These are phyloP conservation scores for Adansonia rubrostipa DNA, from an alignment of 441 rosid genomes.

Conservation along the genomic window DNA sequence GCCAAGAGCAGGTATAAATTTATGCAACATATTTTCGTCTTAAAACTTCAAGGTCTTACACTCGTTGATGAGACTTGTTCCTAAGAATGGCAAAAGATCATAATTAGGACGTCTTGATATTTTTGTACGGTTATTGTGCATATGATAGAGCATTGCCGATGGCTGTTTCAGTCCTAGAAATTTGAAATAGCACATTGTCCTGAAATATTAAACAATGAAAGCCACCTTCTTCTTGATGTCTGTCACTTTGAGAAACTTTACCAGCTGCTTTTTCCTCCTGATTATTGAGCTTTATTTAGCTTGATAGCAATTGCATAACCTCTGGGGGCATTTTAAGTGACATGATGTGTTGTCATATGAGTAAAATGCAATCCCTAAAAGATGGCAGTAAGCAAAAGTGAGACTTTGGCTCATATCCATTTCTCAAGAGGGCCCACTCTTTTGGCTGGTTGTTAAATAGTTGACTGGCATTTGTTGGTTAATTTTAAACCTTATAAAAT, in stretches of 20 bases:
- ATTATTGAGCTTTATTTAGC: neutral
- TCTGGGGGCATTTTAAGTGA: neutral
- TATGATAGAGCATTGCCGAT: neutral
- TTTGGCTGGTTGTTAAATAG: neutral
- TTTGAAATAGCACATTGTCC: neutral
- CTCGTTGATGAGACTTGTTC: neutral
- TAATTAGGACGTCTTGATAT: neutral
- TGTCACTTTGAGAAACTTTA: neutral
- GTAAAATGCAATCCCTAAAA: neutral
- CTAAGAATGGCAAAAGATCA: neutral
- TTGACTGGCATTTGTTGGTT: neutral
- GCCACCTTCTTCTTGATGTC: neutral
- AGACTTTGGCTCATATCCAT: neutral
- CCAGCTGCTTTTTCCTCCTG: neutral
- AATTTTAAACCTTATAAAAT: neutral
- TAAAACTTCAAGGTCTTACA: neutral
- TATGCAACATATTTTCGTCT: neutral
- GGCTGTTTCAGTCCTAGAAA: neutral
- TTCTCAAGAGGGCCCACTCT: neutral
- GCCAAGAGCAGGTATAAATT: conserved; percentile 67
- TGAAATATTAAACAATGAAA: neutral
- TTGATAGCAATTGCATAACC: conserved; percentile 1
- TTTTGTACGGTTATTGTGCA: neutral
- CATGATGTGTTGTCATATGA: neutral
- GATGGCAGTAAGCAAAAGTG: neutral